Evolutionary conservation across 2,329 filamentous ascomycete genomes (phyloP), one percentile per base, ranked within the genome.

Genomic region (Penicillium thymicola): DNA sequence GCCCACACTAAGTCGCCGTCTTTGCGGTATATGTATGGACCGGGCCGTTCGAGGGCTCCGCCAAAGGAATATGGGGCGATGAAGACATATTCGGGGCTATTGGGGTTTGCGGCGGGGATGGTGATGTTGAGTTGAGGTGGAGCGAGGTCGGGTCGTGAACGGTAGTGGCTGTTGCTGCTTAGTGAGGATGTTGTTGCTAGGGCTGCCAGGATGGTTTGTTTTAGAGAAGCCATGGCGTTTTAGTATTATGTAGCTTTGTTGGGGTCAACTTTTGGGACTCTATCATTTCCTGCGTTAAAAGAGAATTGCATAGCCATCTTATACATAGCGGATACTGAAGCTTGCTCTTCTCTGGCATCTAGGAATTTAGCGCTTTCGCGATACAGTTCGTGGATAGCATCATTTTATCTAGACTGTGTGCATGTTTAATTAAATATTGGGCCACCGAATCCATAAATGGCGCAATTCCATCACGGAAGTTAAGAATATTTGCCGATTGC

Each of bases 1-100:
- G 81, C 82, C 81, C 81, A 84, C 4, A 84, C 72, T 0, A 84
- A 70, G 44, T 82, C 79, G 0, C 81, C 81, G 32, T 80, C 66
- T 56, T 81, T 76, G 3, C 74, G 72, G 59, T 82, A 78, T 55
- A 84, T 83, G 62, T 83, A 83, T 0, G 80, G 77, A 0, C 72
- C 79, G 0, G 79, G 73, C 64, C 82, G 80, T 13, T 74, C 71
- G 11, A 79, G 79, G 0, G 74, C 44, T 60, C 63, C 45, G 54
- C 16, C 16, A 4, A 30, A 18, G 6, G 60, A 56, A 42, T 67
- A 72, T 2, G 69, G 71, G 5, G 69, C 63, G 2, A 72, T 49
- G 38, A 73, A 73, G 16, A 73, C 52, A 44, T 70, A 72, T 9
- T 68, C 69, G 10, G 61, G 38, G 14, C 67, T 64, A 16, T 68